A percentile compares a stretch with the other conserved stretches of the same genome.
Conservation (phyloP, 2,329 filamentous ascomycete species). For the Orbilia quercus region DNA sequence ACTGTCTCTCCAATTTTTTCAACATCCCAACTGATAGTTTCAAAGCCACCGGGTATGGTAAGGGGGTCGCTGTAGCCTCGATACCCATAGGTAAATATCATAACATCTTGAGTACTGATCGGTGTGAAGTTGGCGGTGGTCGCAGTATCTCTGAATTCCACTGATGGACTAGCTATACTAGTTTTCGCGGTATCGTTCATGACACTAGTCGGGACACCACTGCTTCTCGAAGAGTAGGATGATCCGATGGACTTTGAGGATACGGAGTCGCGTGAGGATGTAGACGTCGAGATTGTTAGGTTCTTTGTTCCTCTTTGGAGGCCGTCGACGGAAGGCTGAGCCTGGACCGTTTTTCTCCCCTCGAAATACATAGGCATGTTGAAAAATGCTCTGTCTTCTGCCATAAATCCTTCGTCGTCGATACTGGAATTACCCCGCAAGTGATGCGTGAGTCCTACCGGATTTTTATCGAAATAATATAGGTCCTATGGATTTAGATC, state of each 20-base stretch:
- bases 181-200: conserved; percentile 31
- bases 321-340: conserved; percentile 32
- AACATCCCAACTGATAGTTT: conserved; percentile 72
- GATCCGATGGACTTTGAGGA: conserved; percentile 50
- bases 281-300: conserved; percentile 31
- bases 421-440: neutral
- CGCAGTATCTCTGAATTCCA: conserved; percentile 43
- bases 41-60: conserved; percentile 43
- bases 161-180: conserved; percentile 15
- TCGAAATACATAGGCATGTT: conserved; percentile 55
- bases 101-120: conserved; percentile 55
- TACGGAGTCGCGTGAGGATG: conserved; percentile 47
- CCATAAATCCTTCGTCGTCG: conserved; percentile 4
- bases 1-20: conserved; percentile 76
- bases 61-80: conserved; percentile 45
- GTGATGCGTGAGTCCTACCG: neutral
- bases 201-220: conserved; percentile 18
- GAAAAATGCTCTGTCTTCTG: conserved; percentile 39
- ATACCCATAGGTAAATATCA: conserved; percentile 54
- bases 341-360: conserved; percentile 39
- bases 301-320: conserved; percentile 28
- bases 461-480: neutral
- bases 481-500: neutral
- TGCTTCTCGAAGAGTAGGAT: conserved; percentile 45
- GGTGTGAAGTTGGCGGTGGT: conserved; percentile 43